Evolutionary conservation across 139 green algal genomes (phyloP).

Genomic region (Pleodorina starrii): DNA sequence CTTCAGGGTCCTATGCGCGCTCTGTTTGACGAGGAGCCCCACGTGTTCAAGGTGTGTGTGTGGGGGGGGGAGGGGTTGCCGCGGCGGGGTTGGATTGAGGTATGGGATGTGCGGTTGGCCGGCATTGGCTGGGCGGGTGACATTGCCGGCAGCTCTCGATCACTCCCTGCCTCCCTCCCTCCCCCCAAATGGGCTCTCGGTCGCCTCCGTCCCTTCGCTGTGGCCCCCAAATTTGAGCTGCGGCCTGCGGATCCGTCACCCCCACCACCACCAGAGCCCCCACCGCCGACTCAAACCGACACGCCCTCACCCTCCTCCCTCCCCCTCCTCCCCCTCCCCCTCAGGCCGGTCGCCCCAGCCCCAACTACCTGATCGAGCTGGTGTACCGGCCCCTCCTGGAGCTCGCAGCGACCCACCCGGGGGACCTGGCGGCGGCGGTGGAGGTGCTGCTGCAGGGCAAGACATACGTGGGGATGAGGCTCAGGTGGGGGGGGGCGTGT

Average conservation of each 20-base stretch:
- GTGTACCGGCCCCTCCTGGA: constrained; percentile 4
- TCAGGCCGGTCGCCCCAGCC: constrained; percentile 9
- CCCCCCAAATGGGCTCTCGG: background rate
- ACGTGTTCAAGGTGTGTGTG: background rate
- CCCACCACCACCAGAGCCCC: no score
- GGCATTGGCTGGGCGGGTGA: background rate
- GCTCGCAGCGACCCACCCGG: background rate
- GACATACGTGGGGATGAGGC: background rate
- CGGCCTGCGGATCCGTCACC: background rate
- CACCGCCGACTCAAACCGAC: no score
- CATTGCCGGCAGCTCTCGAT: background rate
- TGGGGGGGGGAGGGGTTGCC: background rate
- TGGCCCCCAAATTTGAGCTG: background rate
- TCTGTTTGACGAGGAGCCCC: constrained; percentile 24
- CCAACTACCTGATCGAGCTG: constrained; percentile 39
- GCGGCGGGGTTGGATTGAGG: background rate
- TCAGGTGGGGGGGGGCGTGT: background rate
- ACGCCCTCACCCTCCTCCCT: background rate
- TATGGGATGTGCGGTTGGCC: background rate
- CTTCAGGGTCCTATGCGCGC: constrained; percentile 2
- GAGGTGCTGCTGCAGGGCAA: constrained; percentile 10
- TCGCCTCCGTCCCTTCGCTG: background rate
- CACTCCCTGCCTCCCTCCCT: background rate
- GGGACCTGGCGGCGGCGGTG: constrained; percentile 2
- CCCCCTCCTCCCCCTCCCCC: no score